Evolutionary conservation across 805 yeast species (phyloP).

Genomic region (Candida verbasci): DNA sequence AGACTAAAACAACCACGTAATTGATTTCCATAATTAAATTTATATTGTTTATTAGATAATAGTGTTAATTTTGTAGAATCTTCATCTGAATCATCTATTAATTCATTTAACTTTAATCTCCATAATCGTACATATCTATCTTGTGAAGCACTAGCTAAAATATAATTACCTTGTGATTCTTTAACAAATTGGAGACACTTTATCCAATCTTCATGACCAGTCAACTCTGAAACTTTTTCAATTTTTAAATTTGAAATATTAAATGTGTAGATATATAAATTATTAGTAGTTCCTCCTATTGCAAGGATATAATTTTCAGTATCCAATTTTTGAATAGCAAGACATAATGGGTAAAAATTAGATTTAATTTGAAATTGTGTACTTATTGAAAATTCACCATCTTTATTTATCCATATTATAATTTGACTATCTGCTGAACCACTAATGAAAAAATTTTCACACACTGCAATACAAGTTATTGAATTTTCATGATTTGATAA

Average conservation of each 20-base stretch:
- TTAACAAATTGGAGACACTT: constrained; percentile 62
- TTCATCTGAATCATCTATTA: constrained; percentile 54
- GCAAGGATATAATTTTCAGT: constrained; percentile 46
- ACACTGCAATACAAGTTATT: constrained; percentile 50
- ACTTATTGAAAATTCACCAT: constrained; percentile 16
- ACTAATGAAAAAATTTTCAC: constrained; percentile 41
- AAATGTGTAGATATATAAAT: constrained; percentile 53
- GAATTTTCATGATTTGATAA: constrained; percentile 44
- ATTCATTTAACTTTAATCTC: constrained; percentile 60
- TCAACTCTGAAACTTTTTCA: constrained; percentile 47
- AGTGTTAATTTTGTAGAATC: constrained; percentile 48
- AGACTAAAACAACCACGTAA: constrained; percentile 59
- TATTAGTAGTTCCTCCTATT: constrained; percentile 66
- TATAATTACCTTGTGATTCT: constrained; percentile 44
- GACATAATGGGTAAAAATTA: constrained; percentile 42
- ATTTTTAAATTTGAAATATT: constrained; percentile 16
- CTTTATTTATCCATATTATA: constrained; percentile 44
- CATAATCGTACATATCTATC: constrained; percentile 90
- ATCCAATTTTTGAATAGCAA: constrained; percentile 31
- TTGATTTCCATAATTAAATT: constrained; percentile 37
- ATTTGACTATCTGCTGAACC: constrained; percentile 65
- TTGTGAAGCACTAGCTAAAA: constrained; percentile 87
- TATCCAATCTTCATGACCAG: constrained; percentile 98
- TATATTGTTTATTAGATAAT: constrained; percentile 69
- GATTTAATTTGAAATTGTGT: constrained; percentile 30